A percentile compares a stretch with the other conserved stretches of the same genome.
Evolutionary conservation across 208 protist genomes (phyloP).

Genomic region (Trichomonas vaginalis): DNA sequence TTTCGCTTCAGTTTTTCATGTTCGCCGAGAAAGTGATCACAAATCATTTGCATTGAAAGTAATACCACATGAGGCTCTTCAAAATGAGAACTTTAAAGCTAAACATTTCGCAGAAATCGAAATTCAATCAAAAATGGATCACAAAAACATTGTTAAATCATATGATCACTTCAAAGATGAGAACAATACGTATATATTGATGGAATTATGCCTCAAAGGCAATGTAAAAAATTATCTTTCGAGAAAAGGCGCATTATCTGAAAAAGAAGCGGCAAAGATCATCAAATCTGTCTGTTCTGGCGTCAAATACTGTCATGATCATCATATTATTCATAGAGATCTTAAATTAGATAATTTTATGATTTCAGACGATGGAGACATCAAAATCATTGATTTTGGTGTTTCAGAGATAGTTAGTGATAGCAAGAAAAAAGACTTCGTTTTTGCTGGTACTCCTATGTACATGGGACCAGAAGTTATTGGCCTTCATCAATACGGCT

Average conservation of each 20-base stretch:
- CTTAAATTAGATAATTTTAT: conserved; percentile 84
- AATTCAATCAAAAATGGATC: not conserved
- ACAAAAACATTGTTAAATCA: not conserved
- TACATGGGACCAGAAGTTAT: conserved; percentile 28
- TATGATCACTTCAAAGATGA: not conserved
- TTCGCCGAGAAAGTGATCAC: not conserved
- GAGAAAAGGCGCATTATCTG: not conserved
- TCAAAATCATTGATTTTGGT: conserved; percentile 84
- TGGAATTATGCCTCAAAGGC: not conserved
- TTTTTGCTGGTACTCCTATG: conserved; percentile 20
- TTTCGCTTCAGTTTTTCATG: not conserved
- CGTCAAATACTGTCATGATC: not conserved
- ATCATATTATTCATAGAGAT: conserved; percentile 77
- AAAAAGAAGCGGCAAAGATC: not conserved
- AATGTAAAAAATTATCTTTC: not conserved
- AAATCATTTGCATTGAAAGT: not conserved
- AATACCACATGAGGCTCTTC: not conserved
- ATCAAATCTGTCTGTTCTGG: not conserved
- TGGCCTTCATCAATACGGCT: conserved; percentile 41
- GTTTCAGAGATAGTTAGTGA: conserved; percentile 60
- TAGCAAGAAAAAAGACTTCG: conserved; percentile 62
- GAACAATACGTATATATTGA: not conserved
- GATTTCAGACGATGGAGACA: conserved; percentile 53
- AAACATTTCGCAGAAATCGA: not conserved
- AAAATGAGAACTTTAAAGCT: not conserved